A percentile compares a stretch with the other conserved stretches of the same genome.
phyloP scores from a whole-genome alignment of 306 rosid genomes.

The Fragaria iinumae region DNA sequence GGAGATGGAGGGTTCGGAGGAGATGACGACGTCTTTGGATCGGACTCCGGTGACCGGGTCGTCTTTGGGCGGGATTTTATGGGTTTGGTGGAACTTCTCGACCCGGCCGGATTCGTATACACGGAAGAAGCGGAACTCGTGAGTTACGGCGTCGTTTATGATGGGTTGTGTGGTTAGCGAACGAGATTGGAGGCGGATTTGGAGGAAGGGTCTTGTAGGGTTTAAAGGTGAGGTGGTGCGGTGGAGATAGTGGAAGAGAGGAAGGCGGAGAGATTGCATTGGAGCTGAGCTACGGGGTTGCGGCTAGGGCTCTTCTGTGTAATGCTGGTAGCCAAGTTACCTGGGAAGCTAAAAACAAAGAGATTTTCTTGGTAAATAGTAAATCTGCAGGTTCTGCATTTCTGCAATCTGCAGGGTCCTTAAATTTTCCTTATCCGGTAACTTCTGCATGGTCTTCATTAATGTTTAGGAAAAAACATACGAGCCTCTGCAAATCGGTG shows the following conservation, averaged over 20 bases:
- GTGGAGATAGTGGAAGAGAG: background rate
- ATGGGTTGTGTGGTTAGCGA: background rate
- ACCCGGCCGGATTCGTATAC: conserved; percentile 30
- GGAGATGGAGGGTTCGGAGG: conserved; percentile 28
- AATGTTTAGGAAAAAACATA: no score
- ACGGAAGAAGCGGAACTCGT: conserved; percentile 27
- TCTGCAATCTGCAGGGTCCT: background rate
- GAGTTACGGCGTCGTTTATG: background rate
- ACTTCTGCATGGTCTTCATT: background rate
- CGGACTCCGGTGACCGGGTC: conserved; percentile 21
- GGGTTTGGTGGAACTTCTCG: background rate
- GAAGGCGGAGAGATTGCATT: conserved; percentile 6
- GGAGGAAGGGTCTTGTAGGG: background rate
- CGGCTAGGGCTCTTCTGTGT: background rate
- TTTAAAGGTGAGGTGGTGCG: background rate
- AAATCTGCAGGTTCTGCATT: background rate
- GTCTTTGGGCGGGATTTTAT: conserved; percentile 24
- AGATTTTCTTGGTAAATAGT: background rate
- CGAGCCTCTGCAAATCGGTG: no score
- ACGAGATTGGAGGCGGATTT: background rate
- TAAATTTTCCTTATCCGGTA: background rate
- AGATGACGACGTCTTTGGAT: conserved; percentile 36
- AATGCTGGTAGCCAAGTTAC: background rate
- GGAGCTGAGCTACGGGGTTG: background rate
- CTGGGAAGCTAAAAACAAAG: background rate